These are phyloP conservation scores for Leccinum disarticulatum DNA, from an alignment of 768 basidiomycete genomes.

Conservation along the genomic window DNA sequence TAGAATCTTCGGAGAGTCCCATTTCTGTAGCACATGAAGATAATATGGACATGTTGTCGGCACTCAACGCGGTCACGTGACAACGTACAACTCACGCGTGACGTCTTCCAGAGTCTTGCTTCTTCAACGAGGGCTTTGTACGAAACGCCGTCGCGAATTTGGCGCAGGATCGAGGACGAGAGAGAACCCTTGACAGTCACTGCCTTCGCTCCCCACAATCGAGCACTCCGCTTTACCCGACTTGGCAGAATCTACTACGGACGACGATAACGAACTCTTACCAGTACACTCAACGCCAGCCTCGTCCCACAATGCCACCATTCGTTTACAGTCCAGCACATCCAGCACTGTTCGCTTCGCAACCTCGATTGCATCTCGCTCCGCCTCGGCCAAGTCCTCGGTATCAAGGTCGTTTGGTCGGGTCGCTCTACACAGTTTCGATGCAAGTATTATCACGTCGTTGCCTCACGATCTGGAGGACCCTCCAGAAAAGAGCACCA, in stretches of 20 bases:
- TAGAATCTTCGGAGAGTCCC: too few relatives aligned
- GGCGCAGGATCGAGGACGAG: constrained; percentile 80
- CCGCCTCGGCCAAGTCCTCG: constrained; percentile 33
- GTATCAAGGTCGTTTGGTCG: constrained; percentile 37
- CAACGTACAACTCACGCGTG: constrained; percentile 19
- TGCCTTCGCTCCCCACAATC: constrained; percentile 72
- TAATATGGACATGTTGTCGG: too few relatives aligned
- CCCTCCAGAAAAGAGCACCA: constrained; percentile 42
- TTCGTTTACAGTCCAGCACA: constrained; percentile 52
- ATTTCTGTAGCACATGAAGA: too few relatives aligned
- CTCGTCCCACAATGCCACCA: constrained; percentile 49
- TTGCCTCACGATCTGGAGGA: constrained; percentile 43
- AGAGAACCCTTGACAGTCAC: constrained; percentile 68
- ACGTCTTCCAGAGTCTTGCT: constrained; percentile 5
- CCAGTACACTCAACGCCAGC: constrained; percentile 72
- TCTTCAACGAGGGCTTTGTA: constrained; percentile 42
- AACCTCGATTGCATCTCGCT: constrained; percentile 50
- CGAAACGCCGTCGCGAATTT: constrained; percentile 84
- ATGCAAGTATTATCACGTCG: constrained; percentile 57
- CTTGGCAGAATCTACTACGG: constrained; percentile 32
- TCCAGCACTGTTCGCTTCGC: constrained; percentile 51
- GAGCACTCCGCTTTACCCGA: constrained; percentile 58
- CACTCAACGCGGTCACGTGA: constrained; percentile 27
- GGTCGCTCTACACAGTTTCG: constrained; percentile 51
- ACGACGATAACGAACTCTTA: constrained; percentile 43